Percentiles rank a stretch among this genome's conserved stretches.
These are phyloP conservation scores for Hippophae rhamnoides DNA, from an alignment of 306 rosid genomes.

Conservation along the genomic window DNA sequence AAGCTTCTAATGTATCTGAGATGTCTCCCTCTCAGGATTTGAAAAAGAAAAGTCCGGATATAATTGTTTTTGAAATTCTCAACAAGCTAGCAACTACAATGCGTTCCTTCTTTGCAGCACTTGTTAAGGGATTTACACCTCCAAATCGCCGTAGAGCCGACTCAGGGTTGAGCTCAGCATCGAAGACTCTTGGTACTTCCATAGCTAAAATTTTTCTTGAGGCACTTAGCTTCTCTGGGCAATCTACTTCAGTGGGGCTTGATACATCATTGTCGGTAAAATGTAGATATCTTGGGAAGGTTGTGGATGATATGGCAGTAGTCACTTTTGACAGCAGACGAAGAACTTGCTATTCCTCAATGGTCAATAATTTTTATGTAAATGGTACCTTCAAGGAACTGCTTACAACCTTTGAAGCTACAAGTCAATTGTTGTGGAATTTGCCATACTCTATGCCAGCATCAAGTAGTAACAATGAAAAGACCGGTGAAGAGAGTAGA, in stretches of 20 bases:
- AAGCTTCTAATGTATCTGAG: slow-evolving; percentile 51
- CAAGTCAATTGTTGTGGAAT: slow-evolving; percentile 94
- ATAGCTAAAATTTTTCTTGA: slow-evolving; percentile 76
- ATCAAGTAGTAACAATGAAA: slow-evolving; percentile 46
- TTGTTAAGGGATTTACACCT: slow-evolving; percentile 86
- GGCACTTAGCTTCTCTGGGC: slow-evolving; percentile 81
- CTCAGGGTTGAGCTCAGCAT: slow-evolving; percentile 71
- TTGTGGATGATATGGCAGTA: slow-evolving; percentile 83
- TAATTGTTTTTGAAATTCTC: slow-evolving; percentile 66
- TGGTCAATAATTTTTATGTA: slow-evolving; percentile 88
- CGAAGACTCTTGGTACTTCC: slow-evolving; percentile 88
- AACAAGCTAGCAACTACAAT: slow-evolving; percentile 74
- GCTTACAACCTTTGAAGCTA: slow-evolving; percentile 89
- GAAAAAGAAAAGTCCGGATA: slow-evolving; percentile 92
- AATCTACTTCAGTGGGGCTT: slow-evolving; percentile 53
- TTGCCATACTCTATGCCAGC: slow-evolving; percentile 49
- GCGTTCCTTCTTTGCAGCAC: slow-evolving; percentile 85
- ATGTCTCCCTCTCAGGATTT: slow-evolving; percentile 58
- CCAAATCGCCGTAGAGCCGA: slow-evolving; percentile 92
- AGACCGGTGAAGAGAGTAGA: slow-evolving; percentile 58
- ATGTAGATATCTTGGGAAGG: slow-evolving; percentile 92
- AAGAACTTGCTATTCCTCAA: slow-evolving; percentile 70
- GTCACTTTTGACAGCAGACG: slow-evolving; percentile 81
- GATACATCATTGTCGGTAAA: slow-evolving; percentile 69
- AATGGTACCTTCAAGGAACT: slow-evolving; percentile 89